Percentiles rank a stretch among this genome's conserved stretches.
phyloP scores from a whole-genome alignment of 2,329 filamentous ascomycete species.

The Penicillium polonicum region DNA sequence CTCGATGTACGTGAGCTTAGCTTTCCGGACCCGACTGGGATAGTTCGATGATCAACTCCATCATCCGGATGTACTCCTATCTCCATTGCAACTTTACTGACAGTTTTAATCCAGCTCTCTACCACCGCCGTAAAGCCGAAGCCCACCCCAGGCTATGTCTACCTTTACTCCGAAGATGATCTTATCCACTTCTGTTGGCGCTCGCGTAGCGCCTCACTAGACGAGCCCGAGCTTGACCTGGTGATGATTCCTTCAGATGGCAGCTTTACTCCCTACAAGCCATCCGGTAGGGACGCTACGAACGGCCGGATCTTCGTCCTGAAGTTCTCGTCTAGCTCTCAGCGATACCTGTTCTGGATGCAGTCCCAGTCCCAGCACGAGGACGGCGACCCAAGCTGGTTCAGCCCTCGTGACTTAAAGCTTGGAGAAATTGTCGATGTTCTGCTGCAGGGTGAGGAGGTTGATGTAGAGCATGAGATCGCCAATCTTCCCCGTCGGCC shows the following conservation, averaged over 20 bases:
- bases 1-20: constrained; percentile 63
- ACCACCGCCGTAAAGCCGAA: constrained; percentile 70
- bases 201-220: constrained; percentile 67
- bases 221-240: constrained; percentile 78
- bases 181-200: constrained; percentile 98
- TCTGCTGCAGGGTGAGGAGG: constrained; percentile 83
- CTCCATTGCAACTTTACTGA: constrained; percentile 10
- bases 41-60: constrained; percentile 4
- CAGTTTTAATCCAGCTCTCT: constrained; percentile 42
- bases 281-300: constrained; percentile 62
- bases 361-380: constrained; percentile 82
- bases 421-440: constrained; percentile 83
- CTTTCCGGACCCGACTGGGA: neutral
- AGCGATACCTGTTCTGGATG: constrained; percentile 93
- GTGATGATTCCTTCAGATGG: constrained; percentile 92
- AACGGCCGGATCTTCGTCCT: constrained; percentile 91
- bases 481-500: constrained; percentile 57
- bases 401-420: constrained; percentile 81
- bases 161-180: constrained; percentile 91
- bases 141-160: constrained; percentile 78
- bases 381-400: constrained; percentile 69
- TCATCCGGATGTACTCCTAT: neutral
- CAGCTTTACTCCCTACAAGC: constrained; percentile 78
- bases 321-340: constrained; percentile 89
- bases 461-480: constrained; percentile 74